Percentiles rank a stretch among this genome's conserved stretches.
Conservation (phyloP, 2,329 filamentous ascomycete genomes). For the Aspergillus sp. region DNA sequence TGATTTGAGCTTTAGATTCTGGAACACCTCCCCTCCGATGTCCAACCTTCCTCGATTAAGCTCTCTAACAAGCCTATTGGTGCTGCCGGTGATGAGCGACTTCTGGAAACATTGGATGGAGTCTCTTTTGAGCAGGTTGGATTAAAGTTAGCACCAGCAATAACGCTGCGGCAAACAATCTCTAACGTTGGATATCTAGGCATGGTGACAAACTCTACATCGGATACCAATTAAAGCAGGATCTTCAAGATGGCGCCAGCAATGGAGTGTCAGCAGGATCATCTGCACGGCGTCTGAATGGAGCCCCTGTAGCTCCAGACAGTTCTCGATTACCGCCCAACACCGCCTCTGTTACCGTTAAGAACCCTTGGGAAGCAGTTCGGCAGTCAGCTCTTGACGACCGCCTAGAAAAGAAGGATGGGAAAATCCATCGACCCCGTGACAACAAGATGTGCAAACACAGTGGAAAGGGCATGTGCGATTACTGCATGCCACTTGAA, state of each 20-base stretch:
- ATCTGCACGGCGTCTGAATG: slow-evolving; percentile 38
- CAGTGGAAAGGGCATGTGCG: slow-evolving; percentile 96
- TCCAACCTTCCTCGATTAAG: slow-evolving; percentile 55
- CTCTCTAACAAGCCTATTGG: slow-evolving; percentile 63
- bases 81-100: slow-evolving; percentile 54
- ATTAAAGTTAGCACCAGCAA: slow-evolving; percentile 47
- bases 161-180: background rate
- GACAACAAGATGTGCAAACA: slow-evolving; percentile 91
- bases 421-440: slow-evolving; percentile 76
- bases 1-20: slow-evolving; percentile 45
- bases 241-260: slow-evolving; percentile 49
- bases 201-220: slow-evolving; percentile 92
- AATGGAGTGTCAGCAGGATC: slow-evolving; percentile 26
- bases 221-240: slow-evolving; percentile 66
- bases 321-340: slow-evolving; percentile 55
- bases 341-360: slow-evolving; percentile 62
- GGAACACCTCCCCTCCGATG: slow-evolving; percentile 59
- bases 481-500: slow-evolving; percentile 96
- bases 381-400: slow-evolving; percentile 87
- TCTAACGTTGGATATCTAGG: slow-evolving; percentile 47
- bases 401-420: slow-evolving; percentile 78
- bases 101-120: slow-evolving; percentile 52
- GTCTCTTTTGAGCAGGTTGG: slow-evolving; percentile 59
- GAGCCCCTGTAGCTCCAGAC: slow-evolving; percentile 31
- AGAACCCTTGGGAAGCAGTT: slow-evolving; percentile 91